Evolutionary conservation across 2,329 filamentous ascomycete species (phyloP).

Genomic region (Cadophora sp.): DNA sequence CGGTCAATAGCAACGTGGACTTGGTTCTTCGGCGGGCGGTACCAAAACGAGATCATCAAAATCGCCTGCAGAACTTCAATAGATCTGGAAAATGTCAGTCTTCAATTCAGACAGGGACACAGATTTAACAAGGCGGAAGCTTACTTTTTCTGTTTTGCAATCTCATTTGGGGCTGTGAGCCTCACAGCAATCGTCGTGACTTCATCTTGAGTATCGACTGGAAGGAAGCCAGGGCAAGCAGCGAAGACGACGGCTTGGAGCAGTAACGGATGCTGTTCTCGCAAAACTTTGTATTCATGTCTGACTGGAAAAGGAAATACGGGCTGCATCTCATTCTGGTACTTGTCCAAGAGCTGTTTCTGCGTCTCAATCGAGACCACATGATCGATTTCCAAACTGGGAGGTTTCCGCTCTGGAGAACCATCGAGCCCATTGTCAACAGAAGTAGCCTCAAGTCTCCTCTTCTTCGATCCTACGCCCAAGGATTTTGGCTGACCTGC

Average conservation of each 20-base stretch:
- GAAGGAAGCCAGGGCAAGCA: conserved; percentile 11
- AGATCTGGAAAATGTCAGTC: neutral
- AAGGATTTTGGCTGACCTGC: neutral
- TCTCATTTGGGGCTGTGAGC: conserved; percentile 6
- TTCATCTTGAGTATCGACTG: conserved; percentile 7
- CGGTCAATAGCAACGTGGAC: conserved; percentile 17
- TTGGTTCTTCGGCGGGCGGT: conserved; percentile 20
- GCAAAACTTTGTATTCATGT: conserved; percentile 14
- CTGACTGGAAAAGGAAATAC: conserved; percentile 19
- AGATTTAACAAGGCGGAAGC: neutral
- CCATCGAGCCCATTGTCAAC: neutral
- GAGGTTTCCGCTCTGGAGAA: neutral
- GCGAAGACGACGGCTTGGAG: conserved; percentile 23
- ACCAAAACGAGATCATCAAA: conserved; percentile 22
- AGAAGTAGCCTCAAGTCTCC: neutral
- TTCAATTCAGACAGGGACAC: neutral
- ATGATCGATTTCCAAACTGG: conserved; percentile 6
- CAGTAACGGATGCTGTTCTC: conserved; percentile 14
- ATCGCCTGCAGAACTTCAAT: conserved; percentile 20
- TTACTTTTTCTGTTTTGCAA: conserved; percentile 19
- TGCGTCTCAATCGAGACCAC: conserved; percentile 7
- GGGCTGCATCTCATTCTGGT: conserved; percentile 18
- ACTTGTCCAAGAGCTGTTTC: conserved; percentile 7
- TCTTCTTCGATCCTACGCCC: conserved; percentile 2
- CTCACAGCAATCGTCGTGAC: conserved; percentile 9